A percentile compares a stretch with the other conserved stretches of the same genome.
Conservation (phyloP, 139 green algal species). For the Coelastrella sp. region DNA sequence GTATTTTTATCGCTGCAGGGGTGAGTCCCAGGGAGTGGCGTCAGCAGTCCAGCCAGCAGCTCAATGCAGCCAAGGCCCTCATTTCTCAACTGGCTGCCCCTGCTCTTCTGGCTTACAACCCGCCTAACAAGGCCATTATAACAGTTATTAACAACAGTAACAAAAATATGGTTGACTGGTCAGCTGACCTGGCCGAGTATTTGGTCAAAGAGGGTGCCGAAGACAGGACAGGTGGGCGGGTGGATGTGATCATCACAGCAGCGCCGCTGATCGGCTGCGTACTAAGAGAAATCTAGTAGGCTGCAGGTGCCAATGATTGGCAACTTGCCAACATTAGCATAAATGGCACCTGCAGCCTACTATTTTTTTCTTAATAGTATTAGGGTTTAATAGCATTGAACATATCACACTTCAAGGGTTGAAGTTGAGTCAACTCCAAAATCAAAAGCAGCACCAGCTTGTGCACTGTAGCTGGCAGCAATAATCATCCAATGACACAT, state of each 20-base stretch:
- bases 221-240: neutral
- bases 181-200: neutral
- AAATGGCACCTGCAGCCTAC: neutral
- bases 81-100: neutral
- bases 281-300: neutral
- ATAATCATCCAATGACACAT: no score
- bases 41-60: neutral
- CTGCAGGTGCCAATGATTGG: neutral
- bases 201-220: neutral
- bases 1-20: neutral
- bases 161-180: slow-evolving; percentile 1
- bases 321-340: neutral
- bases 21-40: neutral
- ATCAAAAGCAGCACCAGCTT: no score
- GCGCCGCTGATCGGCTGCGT: no score
- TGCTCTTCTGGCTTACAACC: neutral
- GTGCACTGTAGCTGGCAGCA: no score
- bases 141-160: slow-evolving; percentile 14
- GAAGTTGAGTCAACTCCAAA: no score
- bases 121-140: neutral
- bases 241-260: neutral
- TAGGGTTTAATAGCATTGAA: no score
- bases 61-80: neutral
- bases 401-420: no score
- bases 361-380: no score